phyloP scores from a whole-genome alignment of 805 yeast species.

The Cyberlindnera bimundalis region DNA sequence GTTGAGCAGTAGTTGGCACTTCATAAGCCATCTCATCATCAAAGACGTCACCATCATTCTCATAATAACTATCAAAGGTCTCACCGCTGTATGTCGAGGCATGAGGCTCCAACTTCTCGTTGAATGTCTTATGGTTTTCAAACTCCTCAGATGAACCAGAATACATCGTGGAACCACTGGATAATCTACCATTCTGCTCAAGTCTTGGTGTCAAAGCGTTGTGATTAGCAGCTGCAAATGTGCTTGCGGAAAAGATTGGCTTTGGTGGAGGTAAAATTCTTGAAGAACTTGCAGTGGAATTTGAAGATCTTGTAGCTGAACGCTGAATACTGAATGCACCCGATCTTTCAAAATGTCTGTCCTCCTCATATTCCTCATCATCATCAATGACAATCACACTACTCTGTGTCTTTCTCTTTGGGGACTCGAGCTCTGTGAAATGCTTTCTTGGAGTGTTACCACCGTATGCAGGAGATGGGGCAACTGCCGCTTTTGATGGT shows the following conservation, averaged over 20 bases:
- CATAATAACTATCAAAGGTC: conserved; percentile 36
- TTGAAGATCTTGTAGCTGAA: conserved; percentile 34
- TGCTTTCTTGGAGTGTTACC: conserved; percentile 56
- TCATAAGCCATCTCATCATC: conserved; percentile 45
- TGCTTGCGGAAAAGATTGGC: conserved; percentile 60
- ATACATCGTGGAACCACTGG: conserved; percentile 28
- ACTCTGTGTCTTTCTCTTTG: conserved; percentile 52
- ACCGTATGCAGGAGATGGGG: conserved; percentile 24
- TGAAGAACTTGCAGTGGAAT: conserved; percentile 31
- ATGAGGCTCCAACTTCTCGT: conserved; percentile 22
- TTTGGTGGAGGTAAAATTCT: conserved; percentile 59
- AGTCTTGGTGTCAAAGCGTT: conserved; percentile 18
- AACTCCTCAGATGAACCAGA: conserved; percentile 17
- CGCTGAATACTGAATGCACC: conserved; percentile 27
- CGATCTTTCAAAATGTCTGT: conserved; percentile 9
- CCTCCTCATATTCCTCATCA: conserved; percentile 34
- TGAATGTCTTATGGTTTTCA: conserved; percentile 10
- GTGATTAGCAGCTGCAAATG: conserved; percentile 55
- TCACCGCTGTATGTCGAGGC: conserved; percentile 30
- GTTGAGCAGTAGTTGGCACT: conserved; percentile 35
- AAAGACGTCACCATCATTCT: conserved; percentile 31
- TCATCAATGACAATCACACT: conserved; percentile 47
- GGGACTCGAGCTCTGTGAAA: conserved; percentile 69
- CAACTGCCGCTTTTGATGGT: conserved; percentile 27
- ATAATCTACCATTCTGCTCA: conserved; percentile 27